Percentiles rank a stretch among this genome's conserved stretches.
Evolutionary conservation across 805 yeast genomes (phyloP).

Genomic region (Priceomyces medius): DNA sequence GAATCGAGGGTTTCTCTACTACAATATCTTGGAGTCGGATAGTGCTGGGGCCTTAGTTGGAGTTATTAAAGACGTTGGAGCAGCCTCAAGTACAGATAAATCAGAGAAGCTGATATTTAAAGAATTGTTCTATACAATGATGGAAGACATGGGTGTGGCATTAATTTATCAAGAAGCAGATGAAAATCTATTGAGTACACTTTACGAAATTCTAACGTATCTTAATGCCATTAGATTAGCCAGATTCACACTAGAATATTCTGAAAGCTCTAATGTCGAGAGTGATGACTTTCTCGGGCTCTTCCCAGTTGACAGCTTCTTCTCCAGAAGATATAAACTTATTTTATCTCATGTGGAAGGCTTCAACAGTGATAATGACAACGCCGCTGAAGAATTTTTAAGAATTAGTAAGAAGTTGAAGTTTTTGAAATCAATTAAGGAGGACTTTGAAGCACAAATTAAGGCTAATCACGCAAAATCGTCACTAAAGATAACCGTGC

Average conservation of each 20-base stretch:
- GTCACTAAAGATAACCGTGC: constrained; percentile 10
- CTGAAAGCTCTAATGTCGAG: constrained; percentile 43
- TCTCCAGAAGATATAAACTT: constrained; percentile 11
- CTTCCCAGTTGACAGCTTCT: constrained; percentile 19
- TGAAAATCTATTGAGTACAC: constrained; percentile 46
- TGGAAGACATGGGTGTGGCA: constrained; percentile 67
- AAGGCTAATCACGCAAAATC: constrained; percentile 7
- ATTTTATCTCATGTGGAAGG: constrained; percentile 25
- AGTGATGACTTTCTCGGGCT: constrained; percentile 40
- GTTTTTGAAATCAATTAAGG: constrained; percentile 32
- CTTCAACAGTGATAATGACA: not conserved
- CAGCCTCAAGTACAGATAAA: constrained; percentile 2
- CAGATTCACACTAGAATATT: constrained; percentile 60
- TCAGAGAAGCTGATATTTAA: constrained; percentile 20
- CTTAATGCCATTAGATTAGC: constrained; percentile 50
- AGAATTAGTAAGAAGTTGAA: constrained; percentile 14
- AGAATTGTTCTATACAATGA: constrained; percentile 42
- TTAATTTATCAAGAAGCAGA: constrained; percentile 70
- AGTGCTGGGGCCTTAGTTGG: not conserved
- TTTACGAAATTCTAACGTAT: constrained; percentile 51
- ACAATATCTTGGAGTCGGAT: constrained; percentile 34
- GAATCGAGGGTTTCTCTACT: constrained; percentile 74
- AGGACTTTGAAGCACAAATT: constrained; percentile 28
- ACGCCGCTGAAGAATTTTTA: constrained; percentile 5
- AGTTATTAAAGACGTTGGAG: constrained; percentile 3